Conservation (phyloP, 2,329 filamentous ascomycete species). For the Myriosclerotinia curreyana region DNA sequence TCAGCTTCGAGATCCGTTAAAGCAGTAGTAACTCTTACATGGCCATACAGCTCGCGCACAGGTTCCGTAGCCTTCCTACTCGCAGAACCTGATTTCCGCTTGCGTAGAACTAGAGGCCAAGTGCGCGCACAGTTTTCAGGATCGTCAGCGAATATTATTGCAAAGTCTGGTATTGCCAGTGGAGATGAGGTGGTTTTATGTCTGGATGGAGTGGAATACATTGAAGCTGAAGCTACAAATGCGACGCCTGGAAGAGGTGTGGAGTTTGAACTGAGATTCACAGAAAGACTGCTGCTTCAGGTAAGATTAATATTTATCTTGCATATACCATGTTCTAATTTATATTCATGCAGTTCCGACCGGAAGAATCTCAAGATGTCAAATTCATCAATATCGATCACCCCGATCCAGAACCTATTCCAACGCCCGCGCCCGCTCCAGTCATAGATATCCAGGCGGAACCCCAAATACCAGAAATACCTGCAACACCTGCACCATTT, state of each 20-base stretch:
- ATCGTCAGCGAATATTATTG: conserved; percentile 65
- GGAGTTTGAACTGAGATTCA: conserved; percentile 59
- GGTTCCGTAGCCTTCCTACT: conserved; percentile 74
- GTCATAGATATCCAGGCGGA: conserved; percentile 28
- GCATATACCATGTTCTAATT: conserved; percentile 27
- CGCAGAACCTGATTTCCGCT: conserved; percentile 78
- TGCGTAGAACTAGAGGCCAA: conserved; percentile 74
- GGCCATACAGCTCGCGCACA: conserved; percentile 83
- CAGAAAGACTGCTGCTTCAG: conserved; percentile 49
- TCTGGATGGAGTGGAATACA: conserved; percentile 67
- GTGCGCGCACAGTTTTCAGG: conserved; percentile 74
- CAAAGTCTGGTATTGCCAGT: conserved; percentile 66
- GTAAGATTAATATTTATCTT: conserved; percentile 36
- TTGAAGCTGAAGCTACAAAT: conserved; percentile 38
- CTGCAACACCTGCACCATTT: conserved; percentile 26
- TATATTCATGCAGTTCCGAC: conserved; percentile 43
- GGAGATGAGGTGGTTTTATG: conserved; percentile 72
- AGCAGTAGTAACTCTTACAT: conserved; percentile 78
- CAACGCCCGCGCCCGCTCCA: conserved; percentile 24
- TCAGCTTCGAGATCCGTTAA: conserved; percentile 50
- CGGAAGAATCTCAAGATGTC: conserved; percentile 47
- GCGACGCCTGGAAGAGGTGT: conserved; percentile 51
- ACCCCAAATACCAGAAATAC: conserved; percentile 29
- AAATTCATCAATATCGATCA: conserved; percentile 54
- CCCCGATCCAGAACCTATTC: conserved; percentile 34